phyloP scores from a whole-genome alignment of 1,284 basidiomycete genomes.

The Papiliotrema flavescens region DNA sequence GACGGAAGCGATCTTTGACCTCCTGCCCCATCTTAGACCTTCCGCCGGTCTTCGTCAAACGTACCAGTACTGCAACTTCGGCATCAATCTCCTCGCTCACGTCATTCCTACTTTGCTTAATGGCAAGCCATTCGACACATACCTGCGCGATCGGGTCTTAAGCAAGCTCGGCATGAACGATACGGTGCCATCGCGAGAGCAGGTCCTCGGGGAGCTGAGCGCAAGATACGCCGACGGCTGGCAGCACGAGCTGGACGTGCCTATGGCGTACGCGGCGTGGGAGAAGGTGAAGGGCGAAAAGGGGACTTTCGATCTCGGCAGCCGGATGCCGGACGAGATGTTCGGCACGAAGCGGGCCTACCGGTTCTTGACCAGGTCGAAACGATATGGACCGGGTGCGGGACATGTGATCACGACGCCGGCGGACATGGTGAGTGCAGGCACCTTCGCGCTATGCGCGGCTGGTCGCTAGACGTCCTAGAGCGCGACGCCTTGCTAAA shows the following conservation, averaged over 20 bases:
- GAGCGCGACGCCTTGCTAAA: too few species aligned
- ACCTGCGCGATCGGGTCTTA: slow-evolving; percentile 28
- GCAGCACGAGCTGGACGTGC: neutral
- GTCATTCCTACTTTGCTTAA: slow-evolving; percentile 25
- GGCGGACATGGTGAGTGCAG: neutral
- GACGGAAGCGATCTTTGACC: slow-evolving; percentile 10
- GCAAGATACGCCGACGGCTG: neutral
- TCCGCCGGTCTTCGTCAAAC: slow-evolving; percentile 30
- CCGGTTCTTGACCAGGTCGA: neutral
- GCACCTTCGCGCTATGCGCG: too few species aligned
- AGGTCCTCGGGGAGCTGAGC: neutral
- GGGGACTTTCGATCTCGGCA: neutral
- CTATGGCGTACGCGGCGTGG: neutral
- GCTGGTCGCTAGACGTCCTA: too few species aligned
- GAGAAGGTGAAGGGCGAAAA: neutral
- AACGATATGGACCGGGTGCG: neutral
- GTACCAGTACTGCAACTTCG: slow-evolving; percentile 39
- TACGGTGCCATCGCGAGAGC: neutral
- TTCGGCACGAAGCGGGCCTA: neutral
- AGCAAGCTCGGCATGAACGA: slow-evolving; percentile 29
- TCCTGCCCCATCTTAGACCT: slow-evolving; percentile 24
- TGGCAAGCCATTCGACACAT: slow-evolving; percentile 21
- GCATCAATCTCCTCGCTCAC: slow-evolving; percentile 22
- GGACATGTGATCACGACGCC: neutral
- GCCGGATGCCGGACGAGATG: slow-evolving; percentile 18